Conservation (phyloP, 1,139 yeast species). For the Pneumocystis jirovecii region DNA sequence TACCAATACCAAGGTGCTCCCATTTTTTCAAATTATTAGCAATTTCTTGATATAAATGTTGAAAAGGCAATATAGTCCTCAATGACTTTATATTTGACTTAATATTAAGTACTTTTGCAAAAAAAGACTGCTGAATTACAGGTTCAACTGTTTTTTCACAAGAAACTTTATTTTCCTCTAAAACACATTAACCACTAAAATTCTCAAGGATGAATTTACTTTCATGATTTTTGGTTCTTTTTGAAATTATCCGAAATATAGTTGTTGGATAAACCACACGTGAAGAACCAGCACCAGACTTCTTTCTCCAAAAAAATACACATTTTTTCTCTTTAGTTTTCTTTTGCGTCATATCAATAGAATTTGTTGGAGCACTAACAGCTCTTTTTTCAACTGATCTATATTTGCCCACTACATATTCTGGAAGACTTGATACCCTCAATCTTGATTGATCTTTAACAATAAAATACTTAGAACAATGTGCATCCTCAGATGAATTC, state of each 20-base stretch:
- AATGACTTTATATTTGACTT: slow-evolving; percentile 9
- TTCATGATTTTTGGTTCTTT: background rate
- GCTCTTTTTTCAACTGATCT: background rate
- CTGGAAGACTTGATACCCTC: background rate
- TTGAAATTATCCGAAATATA: background rate
- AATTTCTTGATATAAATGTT: slow-evolving; percentile 8
- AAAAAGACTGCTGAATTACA: slow-evolving; percentile 2
- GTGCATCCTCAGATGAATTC: background rate
- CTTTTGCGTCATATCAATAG: background rate
- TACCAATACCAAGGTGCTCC: slow-evolving; percentile 8
- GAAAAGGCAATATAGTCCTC: slow-evolving; percentile 7
- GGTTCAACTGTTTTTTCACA: slow-evolving; percentile 1
- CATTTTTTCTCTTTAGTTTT: background rate
- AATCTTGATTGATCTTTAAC: background rate
- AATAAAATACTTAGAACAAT: background rate
- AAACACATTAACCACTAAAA: background rate
- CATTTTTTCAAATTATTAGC: background rate
- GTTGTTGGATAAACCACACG: background rate
- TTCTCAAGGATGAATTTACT: background rate
- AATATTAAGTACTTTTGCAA: slow-evolving; percentile 11
- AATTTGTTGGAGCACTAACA: background rate
- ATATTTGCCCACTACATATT: background rate
- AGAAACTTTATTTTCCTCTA: slow-evolving; percentile 2
- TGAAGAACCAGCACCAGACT: background rate
- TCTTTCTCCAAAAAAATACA: background rate